Base-by-base conservation (phyloP, 345 rosid species). In the Ceriops zippeliana region DNA sequence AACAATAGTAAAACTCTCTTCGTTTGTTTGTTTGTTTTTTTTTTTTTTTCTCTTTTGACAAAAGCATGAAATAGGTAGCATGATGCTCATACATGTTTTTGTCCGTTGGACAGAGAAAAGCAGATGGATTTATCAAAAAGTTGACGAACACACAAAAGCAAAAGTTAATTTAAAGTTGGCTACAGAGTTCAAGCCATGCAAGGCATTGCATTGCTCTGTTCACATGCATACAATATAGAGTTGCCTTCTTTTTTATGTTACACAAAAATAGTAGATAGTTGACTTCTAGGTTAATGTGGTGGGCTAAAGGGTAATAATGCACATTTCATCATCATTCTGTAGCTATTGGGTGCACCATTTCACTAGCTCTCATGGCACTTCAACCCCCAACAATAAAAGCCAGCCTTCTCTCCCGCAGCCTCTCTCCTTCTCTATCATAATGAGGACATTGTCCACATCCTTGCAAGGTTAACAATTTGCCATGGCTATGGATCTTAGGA, bases 401-500 rank as follows among this genome's bases (percentile, higher is more conserved):
- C 53, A 19, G 10, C 61, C 70, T 22, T 61, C 68, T 72, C 63
- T 51, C 63, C 75, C 63, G 16, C 82, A 22, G 61, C 66, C 58
- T 62, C 57, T 21, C 61, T 65, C 82, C 63, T 51, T 66, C 51
- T 75, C 35, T 61, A 65, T 49, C 35, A 17, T 26, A 32, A 34
- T 2, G 70, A 60, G 63, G 46, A 72, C 61, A 46, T 32, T 24
- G 34, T n/a, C 42, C 24, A 21, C 15, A 56, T 35, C 56, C 31
- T 54, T 5, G n/a, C 13, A 27, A 56, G 59, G 28, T 56, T 26
- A 52, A 38, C 51, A 8, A 9, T 59, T 46, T 47, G 32, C 58
- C 73, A 85, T 90, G 96, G 83, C 84, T 76, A 34, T 28, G 8
- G 6, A 34, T 65, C 63, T 52, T 27, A 68, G 78, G 70, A 70